These are phyloP conservation scores for Polychaeton citri DNA, from an alignment of 2,329 filamentous ascomycete genomes.

Conservation along the genomic window DNA sequence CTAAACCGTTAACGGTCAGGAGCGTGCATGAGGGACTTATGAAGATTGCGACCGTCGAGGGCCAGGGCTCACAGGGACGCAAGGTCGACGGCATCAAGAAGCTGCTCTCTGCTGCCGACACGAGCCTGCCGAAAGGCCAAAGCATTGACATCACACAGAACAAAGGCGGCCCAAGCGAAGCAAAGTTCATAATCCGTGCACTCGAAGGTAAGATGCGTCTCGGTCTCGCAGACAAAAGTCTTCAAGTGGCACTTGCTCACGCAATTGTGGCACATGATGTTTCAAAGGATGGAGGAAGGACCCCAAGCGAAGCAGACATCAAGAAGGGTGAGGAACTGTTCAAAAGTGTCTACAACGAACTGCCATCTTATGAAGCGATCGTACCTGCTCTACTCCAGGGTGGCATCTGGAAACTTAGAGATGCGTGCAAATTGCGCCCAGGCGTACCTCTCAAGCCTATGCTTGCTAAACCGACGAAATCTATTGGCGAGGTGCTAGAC, in stretches of 20 bases:
- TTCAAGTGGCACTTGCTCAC: constrained; percentile 79
- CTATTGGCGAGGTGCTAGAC: constrained; percentile 92
- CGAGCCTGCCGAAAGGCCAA: constrained; percentile 50
- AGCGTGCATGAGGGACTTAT: constrained; percentile 82
- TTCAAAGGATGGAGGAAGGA: constrained; percentile 50
- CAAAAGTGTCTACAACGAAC: constrained; percentile 76
- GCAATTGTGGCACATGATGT: constrained; percentile 77
- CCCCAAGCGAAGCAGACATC: constrained; percentile 61
- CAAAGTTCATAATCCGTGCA: constrained; percentile 86
- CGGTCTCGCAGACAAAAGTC: constrained; percentile 81
- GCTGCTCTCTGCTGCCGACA: constrained; percentile 78
- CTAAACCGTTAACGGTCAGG: constrained; percentile 73
- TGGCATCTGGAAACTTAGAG: constrained; percentile 68
- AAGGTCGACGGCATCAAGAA: constrained; percentile 97
- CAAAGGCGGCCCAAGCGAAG: constrained; percentile 87
- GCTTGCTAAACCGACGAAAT: constrained; percentile 96
- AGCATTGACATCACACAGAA: constrained; percentile 75
- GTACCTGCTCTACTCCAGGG: constrained; percentile 78
- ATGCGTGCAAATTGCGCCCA: constrained; percentile 81
- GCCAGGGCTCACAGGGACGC: constrained; percentile 73
- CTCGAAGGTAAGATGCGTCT: constrained; percentile 88
- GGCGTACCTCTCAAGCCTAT: constrained; percentile 95
- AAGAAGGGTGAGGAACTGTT: constrained; percentile 73
- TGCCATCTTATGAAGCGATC: constrained; percentile 91
- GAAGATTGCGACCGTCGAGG: constrained; percentile 73